Percentiles rank a stretch among this genome's conserved stretches.
Conservation (phyloP, 1,139 yeast genomes). For the Yamadazyma siamensis region DNA sequence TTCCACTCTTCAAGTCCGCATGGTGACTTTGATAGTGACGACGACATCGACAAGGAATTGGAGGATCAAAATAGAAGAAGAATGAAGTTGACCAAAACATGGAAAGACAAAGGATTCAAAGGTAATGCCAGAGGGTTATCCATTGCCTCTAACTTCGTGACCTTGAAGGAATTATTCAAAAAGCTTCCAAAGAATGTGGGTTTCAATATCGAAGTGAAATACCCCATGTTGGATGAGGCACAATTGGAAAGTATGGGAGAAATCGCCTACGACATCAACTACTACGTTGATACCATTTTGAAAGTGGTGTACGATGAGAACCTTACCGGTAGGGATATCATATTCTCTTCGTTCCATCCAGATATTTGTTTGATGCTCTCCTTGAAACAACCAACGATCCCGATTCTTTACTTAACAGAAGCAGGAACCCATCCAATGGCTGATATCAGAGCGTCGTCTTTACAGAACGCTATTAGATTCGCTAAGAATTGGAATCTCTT, state of each 20-base stretch:
- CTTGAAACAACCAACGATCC: constrained; percentile 89
- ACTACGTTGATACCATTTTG: constrained; percentile 83
- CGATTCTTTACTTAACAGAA: constrained; percentile 85
- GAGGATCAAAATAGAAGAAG: constrained; percentile 51
- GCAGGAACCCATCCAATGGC: constrained; percentile 82
- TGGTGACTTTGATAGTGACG: constrained; percentile 19
- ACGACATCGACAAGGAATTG: constrained; percentile 36
- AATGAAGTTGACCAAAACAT: constrained; percentile 84
- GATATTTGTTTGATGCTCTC: constrained; percentile 85
- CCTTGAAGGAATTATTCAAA: constrained; percentile 77
- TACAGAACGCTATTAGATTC: constrained; percentile 89
- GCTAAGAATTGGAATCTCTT: constrained; percentile 89
- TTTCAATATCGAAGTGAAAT: constrained; percentile 90
- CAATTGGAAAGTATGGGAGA: constrained; percentile 87
- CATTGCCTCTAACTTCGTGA: constrained; percentile 89
- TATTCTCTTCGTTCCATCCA: constrained; percentile 93
- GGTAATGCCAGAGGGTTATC: constrained; percentile 89
- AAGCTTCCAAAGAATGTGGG: constrained; percentile 84
- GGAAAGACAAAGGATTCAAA: constrained; percentile 82
- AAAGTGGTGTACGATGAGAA: constrained; percentile 74
- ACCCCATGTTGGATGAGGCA: constrained; percentile 94
- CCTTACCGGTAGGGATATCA: constrained; percentile 76
- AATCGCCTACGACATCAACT: constrained; percentile 77
- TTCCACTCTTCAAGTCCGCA: constrained; percentile 2
- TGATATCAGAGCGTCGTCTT: constrained; percentile 81